Conservation (phyloP, 495 filamentous ascomycete species). For the Chaetomium cochliodes region DNA sequence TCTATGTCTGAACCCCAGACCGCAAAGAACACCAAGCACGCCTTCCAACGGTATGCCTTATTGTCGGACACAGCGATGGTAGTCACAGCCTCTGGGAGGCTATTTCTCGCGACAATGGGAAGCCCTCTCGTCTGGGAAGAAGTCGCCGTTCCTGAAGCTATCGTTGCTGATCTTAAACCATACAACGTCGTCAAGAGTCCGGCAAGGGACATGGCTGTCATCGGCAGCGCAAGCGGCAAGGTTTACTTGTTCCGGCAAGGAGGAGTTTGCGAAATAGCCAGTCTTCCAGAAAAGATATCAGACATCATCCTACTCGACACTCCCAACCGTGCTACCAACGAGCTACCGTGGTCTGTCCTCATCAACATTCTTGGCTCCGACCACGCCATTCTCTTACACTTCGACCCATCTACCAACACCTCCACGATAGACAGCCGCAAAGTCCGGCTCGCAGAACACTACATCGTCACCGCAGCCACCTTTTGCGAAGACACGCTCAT, state of each 20-base stretch:
- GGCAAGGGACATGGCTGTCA: slow-evolving; percentile 40
- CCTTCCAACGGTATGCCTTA: slow-evolving; percentile 65
- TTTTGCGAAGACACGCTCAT: slow-evolving; percentile 50
- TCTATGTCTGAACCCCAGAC: neutral
- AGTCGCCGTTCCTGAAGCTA: slow-evolving; percentile 34
- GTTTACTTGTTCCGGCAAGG: slow-evolving; percentile 49
- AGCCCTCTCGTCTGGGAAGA: slow-evolving; percentile 42
- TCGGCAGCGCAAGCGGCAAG: slow-evolving; percentile 55
- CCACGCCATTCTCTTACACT: slow-evolving; percentile 25
- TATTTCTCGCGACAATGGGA: slow-evolving; percentile 53
- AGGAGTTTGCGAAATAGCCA: slow-evolving; percentile 31
- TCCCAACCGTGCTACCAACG: neutral
- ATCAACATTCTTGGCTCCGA: slow-evolving; percentile 30
- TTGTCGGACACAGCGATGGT: slow-evolving; percentile 57
- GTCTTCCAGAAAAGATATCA: slow-evolving; percentile 52
- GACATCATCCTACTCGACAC: slow-evolving; percentile 43
- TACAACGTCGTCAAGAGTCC: slow-evolving; percentile 48
- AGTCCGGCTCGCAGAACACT: slow-evolving; percentile 27
- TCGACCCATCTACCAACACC: slow-evolving; percentile 13
- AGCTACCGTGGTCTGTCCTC: slow-evolving; percentile 21
- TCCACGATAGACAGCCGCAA: slow-evolving; percentile 6
- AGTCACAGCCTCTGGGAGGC: slow-evolving; percentile 57
- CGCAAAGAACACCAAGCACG: slow-evolving; percentile 40
- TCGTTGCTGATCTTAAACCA: slow-evolving; percentile 37
- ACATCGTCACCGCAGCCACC: slow-evolving; percentile 36